Base-by-base conservation (phyloP, 148 eudicot genomes). In the Persicaria maculosa region DNA sequence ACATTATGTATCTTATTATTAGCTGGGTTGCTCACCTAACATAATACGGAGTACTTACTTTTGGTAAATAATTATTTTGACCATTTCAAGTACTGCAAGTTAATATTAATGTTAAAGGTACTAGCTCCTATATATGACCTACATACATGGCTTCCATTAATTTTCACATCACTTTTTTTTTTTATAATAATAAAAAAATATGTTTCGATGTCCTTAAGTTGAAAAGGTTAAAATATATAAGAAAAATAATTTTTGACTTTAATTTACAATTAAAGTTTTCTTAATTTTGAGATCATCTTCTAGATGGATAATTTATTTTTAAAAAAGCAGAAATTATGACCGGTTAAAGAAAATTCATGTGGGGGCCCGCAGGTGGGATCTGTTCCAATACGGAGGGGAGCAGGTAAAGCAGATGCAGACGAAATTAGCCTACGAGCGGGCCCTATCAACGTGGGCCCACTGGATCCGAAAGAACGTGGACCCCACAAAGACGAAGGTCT, bases 381-480 rank as follows among this genome's bases (percentile, higher is more conserved):
- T 74, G 57, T 75, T 81, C 14, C 72, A 84, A 9, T 85, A 77
- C 43, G 22, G 72, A 1, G 88, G 84, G n/a, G 25, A 77, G 44
- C 57, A 65, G 46, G 22, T 68, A 19, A 64, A 83, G 20, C 79
- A 89, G 0, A 83, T 88, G 81, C 72, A 75, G 17, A 70, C 58
- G 7, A 81, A 83, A 58, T 2, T 68, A 53, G 88, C 87, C 14
- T 82, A 81, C 25, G 68, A 80, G 45, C 77, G 76, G 65, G 90
- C 81, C 45, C 55, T 86, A 79, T 64, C 74, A 50, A 86, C 87
- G 6, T 89, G 93, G 93, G 80, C 85, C 7, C 72, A 58, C 10
- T 85, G 90, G 90, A 46, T 85, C 9, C 71, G 78, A 22, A 43
- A 45, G 0, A 85, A 79, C 19, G 80, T 85, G 2, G 47, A 85